Evolutionary conservation across 2,329 filamentous ascomycete species (phyloP).

Genomic region (Fusarium sp.): DNA sequence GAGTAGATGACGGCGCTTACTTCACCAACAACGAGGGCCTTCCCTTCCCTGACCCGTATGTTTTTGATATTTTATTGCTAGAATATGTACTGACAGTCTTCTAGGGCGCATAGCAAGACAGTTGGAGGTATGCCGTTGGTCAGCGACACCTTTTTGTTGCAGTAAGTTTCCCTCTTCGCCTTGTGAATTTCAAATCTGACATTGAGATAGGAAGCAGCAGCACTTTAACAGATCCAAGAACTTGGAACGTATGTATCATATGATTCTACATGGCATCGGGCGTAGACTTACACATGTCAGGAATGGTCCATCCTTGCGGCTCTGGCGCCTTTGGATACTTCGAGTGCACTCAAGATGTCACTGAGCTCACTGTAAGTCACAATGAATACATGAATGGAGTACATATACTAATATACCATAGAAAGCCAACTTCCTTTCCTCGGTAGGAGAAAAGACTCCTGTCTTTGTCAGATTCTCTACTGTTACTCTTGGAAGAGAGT

Average conservation of each 20-base stretch:
- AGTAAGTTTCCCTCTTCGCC: background rate
- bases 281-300: background rate
- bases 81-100: accelerated
- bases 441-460: constrained; percentile 1
- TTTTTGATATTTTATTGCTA: accelerated
- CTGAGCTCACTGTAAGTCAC: background rate
- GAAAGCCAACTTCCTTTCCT: constrained; percentile 10
- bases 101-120: constrained; percentile 7
- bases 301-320: constrained; percentile 7
- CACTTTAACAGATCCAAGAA: constrained; percentile 17
- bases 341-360: constrained; percentile 1
- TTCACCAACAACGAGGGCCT: constrained; percentile 8
- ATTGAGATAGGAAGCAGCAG: constrained; percentile 1
- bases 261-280: too few relatives aligned
- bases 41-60: constrained; percentile 5
- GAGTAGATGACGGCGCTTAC: background rate
- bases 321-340: constrained; percentile 13
- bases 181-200: background rate
- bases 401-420: background rate
- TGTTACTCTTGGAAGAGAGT: constrained; percentile 3
- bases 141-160: constrained; percentile 7
- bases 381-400: background rate
- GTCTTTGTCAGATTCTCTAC: constrained; percentile 9
- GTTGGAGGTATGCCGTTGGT: background rate
- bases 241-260: background rate